Base-by-base conservation (phyloP, 2,329 filamentous ascomycete genomes). In the Exserohilum turcica region DNA sequence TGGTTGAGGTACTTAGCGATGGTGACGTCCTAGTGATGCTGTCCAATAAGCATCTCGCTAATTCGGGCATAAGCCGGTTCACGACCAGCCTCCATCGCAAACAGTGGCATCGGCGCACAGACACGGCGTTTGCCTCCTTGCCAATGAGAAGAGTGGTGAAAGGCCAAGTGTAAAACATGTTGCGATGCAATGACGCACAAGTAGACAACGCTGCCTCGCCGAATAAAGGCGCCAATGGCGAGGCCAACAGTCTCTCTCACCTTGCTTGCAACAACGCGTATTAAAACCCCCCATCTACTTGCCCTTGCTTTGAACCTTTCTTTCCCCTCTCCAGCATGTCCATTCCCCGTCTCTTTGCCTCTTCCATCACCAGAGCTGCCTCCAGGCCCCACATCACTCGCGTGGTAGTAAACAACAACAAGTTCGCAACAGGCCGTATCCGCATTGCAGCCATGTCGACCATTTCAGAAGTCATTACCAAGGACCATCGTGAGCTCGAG, bases 401-500 rank as follows among this genome's bases (percentile, higher is more conserved):
- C 35, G 24, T 52, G 1, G 28, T 21, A 15, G 36, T 10, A 32
- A 43, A 33, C 40, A 24, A 43, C 40, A 43, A 43, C 35, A 56
- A 31, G 7, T 40, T 48, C 6, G 47, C 52, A n/a, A 53, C 45
- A 18, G n/a, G 46, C 18, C 48, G 54, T 32, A 31, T 13, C 7
- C 48, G 48, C 18, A 27, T 35, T 15, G 48, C 42, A 16, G n/a
- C 31, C 35, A 51, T 39, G 19, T 51, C 48, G 15, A 51, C 48
- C 28, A 51, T 51, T n/a, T 51, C 48, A 21, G 47, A 44, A 16
- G 52, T 66, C 4, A 77, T 81, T 56, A 73, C 68, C 38, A 52
- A 59, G 15, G 79, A 80, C 57, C 78, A 81, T 49, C 66, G 67
- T 12, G 67, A 76, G 32, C 62, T 80, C 19, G 71, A 77, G 48